These are phyloP conservation scores for Neophaeococcomyces mojaviensis DNA, from an alignment of 2,329 filamentous ascomycete species.

Conservation along the genomic window DNA sequence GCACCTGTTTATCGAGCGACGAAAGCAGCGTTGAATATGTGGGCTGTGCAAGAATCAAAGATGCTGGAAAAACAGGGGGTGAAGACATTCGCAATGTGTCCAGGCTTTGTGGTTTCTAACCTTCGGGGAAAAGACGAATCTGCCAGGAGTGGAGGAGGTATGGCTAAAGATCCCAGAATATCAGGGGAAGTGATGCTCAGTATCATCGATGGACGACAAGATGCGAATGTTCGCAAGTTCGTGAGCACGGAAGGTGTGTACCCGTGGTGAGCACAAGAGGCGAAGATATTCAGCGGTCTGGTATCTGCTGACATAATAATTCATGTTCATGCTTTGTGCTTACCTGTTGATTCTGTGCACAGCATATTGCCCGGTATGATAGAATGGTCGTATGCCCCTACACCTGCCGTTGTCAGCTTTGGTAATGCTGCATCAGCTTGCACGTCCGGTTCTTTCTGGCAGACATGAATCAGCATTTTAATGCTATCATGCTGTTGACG, in stretches of 20 bases:
- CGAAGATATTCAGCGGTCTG: no score
- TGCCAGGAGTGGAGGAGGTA: constrained; percentile 24
- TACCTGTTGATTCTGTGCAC: no score
- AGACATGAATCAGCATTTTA: no score
- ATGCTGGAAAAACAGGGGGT: constrained; percentile 36
- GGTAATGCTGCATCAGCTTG: no score
- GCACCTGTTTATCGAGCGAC: constrained; percentile 8
- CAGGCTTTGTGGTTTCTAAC: constrained; percentile 41
- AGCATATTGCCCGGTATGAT: no score
- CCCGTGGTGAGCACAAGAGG: no score
- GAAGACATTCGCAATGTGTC: constrained; percentile 42
- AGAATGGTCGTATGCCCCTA: no score
- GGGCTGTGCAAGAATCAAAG: constrained; percentile 43
- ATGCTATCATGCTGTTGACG: no score
- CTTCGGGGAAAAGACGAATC: constrained; percentile 30
- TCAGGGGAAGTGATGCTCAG: constrained; percentile 34
- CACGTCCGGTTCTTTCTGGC: no score
- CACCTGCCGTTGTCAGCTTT: no score
- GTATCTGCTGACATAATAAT: no score
- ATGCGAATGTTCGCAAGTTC: constrained; percentile 19
- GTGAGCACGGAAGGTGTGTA: neutral
- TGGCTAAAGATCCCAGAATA: constrained; percentile 26
- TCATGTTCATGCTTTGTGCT: no score
- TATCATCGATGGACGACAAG: constrained; percentile 36
- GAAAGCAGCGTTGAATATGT: constrained; percentile 40